Percentiles rank a stretch among this genome's conserved stretches.
Conservation (phyloP, 2,329 filamentous ascomycete species). For the Arthrobotrys iridis region DNA sequence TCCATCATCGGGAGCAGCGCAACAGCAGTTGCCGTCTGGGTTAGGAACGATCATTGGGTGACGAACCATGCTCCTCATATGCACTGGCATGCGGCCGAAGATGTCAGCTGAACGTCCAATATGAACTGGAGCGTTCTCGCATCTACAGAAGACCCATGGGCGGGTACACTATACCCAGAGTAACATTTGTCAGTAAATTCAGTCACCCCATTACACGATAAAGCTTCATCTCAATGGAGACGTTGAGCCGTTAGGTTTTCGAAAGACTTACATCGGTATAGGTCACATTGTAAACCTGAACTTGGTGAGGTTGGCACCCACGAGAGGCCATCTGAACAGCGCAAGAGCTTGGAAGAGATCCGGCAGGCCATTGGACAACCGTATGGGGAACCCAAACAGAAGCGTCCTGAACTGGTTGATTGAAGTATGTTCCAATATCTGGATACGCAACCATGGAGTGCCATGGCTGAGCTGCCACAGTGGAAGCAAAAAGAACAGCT, state of each 20-base stretch:
- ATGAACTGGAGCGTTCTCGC: conserved; percentile 30
- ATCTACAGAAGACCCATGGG: conserved; percentile 50
- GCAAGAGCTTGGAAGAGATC: conserved; percentile 31
- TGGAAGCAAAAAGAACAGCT: background rate
- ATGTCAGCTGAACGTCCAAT: conserved; percentile 38
- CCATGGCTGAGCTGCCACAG: conserved; percentile 21
- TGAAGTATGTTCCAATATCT: conserved; percentile 25
- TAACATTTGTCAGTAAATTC: background rate
- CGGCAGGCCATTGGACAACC: conserved; percentile 31
- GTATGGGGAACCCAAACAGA: conserved; percentile 30
- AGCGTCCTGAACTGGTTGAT: conserved; percentile 12
- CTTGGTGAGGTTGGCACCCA: conserved; percentile 21
- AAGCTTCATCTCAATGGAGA: background rate
- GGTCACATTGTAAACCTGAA: conserved; percentile 41
- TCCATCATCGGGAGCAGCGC: conserved; percentile 33
- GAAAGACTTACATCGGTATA: conserved; percentile 32
- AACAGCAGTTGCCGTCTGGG: conserved; percentile 20
- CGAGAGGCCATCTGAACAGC: conserved; percentile 28
- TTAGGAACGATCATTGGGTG: conserved; percentile 43
- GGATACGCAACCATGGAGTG: conserved; percentile 35
- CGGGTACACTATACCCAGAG: conserved; percentile 17
- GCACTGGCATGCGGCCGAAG: conserved; percentile 39
- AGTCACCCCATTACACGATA: background rate
- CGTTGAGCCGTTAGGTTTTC: no score
- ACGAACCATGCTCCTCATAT: conserved; percentile 48